These are phyloP conservation scores for Boletus sp. DNA, from an alignment of 768 basidiomycete genomes.

Conservation along the genomic window DNA sequence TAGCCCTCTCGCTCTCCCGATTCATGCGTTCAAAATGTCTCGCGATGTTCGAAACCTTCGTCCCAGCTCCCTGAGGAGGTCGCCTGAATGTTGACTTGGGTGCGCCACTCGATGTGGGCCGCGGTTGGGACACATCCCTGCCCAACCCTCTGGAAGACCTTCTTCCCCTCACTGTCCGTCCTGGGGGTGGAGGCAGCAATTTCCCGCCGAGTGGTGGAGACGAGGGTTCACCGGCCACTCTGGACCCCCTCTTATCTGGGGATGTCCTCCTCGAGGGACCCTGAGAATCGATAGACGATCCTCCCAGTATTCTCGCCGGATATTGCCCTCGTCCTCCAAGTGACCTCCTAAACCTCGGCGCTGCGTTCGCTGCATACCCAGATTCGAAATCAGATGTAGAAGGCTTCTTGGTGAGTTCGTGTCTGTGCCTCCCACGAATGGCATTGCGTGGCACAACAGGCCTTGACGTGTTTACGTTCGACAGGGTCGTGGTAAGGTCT, in stretches of 20 bases:
- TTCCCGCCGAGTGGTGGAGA: slow-evolving; percentile 26
- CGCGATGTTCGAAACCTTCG: slow-evolving; percentile 84
- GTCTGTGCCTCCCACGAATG: slow-evolving; percentile 48
- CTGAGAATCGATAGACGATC: slow-evolving; percentile 51
- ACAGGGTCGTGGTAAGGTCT: slow-evolving; percentile 34
- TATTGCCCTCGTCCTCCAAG: slow-evolving; percentile 35
- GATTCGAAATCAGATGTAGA: slow-evolving; percentile 87
- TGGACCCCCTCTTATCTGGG: slow-evolving; percentile 62
- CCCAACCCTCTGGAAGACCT: slow-evolving; percentile 30
- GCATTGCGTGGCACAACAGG: slow-evolving; percentile 35
- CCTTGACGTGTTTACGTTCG: slow-evolving; percentile 19
- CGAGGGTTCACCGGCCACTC: slow-evolving; percentile 36
- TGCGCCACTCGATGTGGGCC: slow-evolving; percentile 37
- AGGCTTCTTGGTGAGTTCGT: slow-evolving; percentile 47
- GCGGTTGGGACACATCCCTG: slow-evolving; percentile 41
- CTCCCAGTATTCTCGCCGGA: slow-evolving; percentile 50
- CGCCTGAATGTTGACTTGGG: slow-evolving; percentile 58
- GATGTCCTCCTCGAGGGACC: slow-evolving; percentile 64
- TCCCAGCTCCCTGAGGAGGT: slow-evolving; percentile 46
- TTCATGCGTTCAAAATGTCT: slow-evolving; percentile 87
- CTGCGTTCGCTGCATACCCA: slow-evolving; percentile 90
- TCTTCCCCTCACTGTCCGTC: slow-evolving; percentile 40
- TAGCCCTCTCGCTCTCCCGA: slow-evolving; percentile 71
- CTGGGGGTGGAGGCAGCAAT: slow-evolving; percentile 27
- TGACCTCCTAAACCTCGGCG: slow-evolving; percentile 66